Base-by-base conservation (phyloP, 1,139 yeast genomes). In the Diutina siamensis region DNA sequence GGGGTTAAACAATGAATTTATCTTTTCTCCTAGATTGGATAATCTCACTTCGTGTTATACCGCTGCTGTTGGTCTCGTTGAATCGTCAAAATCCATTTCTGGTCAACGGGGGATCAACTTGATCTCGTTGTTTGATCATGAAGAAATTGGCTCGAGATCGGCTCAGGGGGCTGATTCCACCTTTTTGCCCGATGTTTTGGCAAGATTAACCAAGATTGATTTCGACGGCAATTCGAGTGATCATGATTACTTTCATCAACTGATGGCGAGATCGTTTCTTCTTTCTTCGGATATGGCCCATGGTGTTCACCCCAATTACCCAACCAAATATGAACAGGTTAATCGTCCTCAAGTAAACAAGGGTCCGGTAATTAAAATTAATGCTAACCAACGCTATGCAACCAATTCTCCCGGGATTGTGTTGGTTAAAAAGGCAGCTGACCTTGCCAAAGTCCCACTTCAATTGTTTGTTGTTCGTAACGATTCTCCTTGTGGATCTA, bases 151-250 rank as follows among this genome's bases (percentile, higher is more conserved):
- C 0, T 87, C 96, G 3, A 71, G 78, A 10, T 83, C 95, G 33
- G 95, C 96, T 10, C 97, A 92, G 62, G 98, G 98, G 51, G 98
- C 98, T 1, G 92, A 86, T 57, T 88, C 97, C 2, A 83, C 89
- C 47, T 84, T 92, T 58, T 67, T 92, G 47, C 94, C 94, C 17
- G 87, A 88, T 53, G 72, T 85, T 10, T 61, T 88, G 46, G 76
- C 74, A 48, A 75, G 96, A 55, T 63, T 88, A 46, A 74, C 88
- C 4, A 64, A 69, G 8, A 58, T 76, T 20, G 55, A 60, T 49
- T 58, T 60, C 41, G 54, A 53, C 13, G 44, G 44, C 10, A 31
- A 31, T 4, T 25, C 28, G 10, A 49, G 48, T 15, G 20, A 25
- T 7, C n/a, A 19, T 20, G 42, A 38, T 25, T 38, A 38, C 20